Evolutionary conservation across 1,284 basidiomycete genomes (phyloP).

Genomic region (Cryptococcus neoformans): DNA sequence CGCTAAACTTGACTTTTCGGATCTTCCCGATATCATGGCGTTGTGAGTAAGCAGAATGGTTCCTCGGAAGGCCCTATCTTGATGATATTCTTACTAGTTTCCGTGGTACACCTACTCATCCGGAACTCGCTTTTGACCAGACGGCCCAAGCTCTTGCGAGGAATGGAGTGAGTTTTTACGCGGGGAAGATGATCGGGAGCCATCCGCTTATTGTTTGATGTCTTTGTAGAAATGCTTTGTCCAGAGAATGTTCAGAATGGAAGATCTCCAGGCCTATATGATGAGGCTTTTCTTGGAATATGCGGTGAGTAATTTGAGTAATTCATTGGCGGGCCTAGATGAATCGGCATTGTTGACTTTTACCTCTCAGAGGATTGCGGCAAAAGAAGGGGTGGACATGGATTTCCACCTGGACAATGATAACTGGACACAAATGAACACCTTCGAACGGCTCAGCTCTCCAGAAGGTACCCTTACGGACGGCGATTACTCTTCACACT

Average conservation of each 20-base stretch:
- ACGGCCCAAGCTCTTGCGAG: constrained; percentile 44
- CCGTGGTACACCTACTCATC: constrained; percentile 39
- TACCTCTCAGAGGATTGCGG: constrained; percentile 26
- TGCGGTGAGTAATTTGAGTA: constrained; percentile 23
- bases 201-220: not conserved
- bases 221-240: constrained; percentile 42
- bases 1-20: constrained; percentile 45
- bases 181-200: not conserved
- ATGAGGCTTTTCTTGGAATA: constrained; percentile 48
- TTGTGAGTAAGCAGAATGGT: constrained; percentile 30
- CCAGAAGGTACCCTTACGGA: no score
- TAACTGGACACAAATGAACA: not conserved
- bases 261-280: constrained; percentile 49
- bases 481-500: no score
- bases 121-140: constrained; percentile 45
- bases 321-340: not conserved
- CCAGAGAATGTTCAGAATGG: constrained; percentile 44
- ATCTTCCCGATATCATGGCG: constrained; percentile 44
- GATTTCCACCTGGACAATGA: constrained; percentile 11
- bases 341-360: not conserved
- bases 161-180: constrained; percentile 39
- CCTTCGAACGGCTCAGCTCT: not conserved
- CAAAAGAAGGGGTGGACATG: constrained; percentile 24
- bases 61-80: not conserved
- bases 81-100: constrained; percentile 24